Conservation (phyloP, 148 eudicot species). For the Talinum fruticosum region DNA sequence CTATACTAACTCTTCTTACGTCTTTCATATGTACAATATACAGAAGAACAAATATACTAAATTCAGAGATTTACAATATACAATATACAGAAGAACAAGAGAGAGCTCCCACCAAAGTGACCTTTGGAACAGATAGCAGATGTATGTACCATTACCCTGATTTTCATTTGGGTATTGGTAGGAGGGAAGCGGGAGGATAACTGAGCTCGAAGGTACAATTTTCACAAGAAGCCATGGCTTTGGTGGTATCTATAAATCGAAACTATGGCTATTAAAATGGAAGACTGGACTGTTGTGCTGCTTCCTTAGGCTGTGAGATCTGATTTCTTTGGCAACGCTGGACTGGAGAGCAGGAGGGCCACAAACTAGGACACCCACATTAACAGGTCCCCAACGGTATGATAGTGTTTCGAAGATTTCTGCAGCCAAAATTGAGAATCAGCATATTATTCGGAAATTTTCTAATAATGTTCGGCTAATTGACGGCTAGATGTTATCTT, state of each 20-base stretch:
- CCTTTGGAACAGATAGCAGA: too few relatives aligned
- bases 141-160: too few relatives aligned
- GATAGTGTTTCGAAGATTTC: conserved; percentile 54
- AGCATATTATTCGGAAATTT: background rate
- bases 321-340: conserved; percentile 72
- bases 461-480: background rate
- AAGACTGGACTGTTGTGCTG: conserved; percentile 50
- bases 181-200: too few relatives aligned
- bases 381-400: conserved; percentile 60
- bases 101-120: too few relatives aligned
- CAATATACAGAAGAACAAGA: too few relatives aligned
- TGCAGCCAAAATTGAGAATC: conserved; percentile 31
- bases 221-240: too few relatives aligned
- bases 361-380: conserved; percentile 82
- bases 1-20: too few relatives aligned
- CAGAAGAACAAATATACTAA: too few relatives aligned
- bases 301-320: conserved; percentile 56
- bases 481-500: background rate
- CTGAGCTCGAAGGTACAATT: too few relatives aligned
- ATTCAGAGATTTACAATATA: too few relatives aligned
- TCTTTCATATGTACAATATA: too few relatives aligned
- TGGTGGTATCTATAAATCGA: conserved; percentile 44
- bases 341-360: conserved; percentile 74
- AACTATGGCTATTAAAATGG: conserved; percentile 88
- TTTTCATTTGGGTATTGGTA: too few relatives aligned